A percentile compares a stretch with the other conserved stretches of the same genome.
Conservation (phyloP, 2,329 filamentous ascomycete species). For the Emmonsia crescens region DNA sequence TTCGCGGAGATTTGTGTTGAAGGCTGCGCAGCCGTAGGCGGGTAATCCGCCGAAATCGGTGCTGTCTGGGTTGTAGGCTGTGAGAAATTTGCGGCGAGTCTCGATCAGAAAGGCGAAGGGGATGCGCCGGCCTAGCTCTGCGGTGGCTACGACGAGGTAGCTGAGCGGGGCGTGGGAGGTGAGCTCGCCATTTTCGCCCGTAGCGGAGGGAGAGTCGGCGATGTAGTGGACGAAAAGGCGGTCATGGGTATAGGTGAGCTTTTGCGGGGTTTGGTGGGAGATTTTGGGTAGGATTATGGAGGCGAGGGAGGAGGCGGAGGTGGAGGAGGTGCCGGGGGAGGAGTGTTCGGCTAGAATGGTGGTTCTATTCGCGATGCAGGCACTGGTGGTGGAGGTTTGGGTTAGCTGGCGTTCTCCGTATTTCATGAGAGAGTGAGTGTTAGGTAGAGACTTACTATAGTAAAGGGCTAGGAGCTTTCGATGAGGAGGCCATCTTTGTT, state of each 20-base stretch:
- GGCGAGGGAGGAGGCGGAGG: conserved; percentile 78
- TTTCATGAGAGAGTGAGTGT: background rate
- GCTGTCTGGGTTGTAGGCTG: conserved; percentile 51
- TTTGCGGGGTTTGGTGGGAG: conserved; percentile 65
- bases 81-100: conserved; percentile 77
- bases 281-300: conserved; percentile 95
- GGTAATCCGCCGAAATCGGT: conserved; percentile 70
- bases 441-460: conserved; percentile 54
- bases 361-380: conserved; percentile 85
- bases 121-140: conserved; percentile 71
- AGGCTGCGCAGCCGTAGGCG: conserved; percentile 79
- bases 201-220: conserved; percentile 65
- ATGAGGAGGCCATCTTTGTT: conserved; percentile 57
- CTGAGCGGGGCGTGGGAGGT: conserved; percentile 69
- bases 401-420: background rate
- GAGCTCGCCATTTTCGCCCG: conserved; percentile 31
- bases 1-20: conserved; percentile 66
- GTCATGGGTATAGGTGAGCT: conserved; percentile 90
- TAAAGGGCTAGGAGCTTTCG: conserved; percentile 54
- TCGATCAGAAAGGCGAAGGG: conserved; percentile 88
- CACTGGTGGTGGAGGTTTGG: conserved; percentile 41
- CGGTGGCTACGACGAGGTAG: conserved; percentile 80
- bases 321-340: conserved; percentile 68
- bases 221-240: conserved; percentile 93
- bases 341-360: conserved; percentile 93